Evolutionary conservation across 2,329 filamentous ascomycete genomes (phyloP).

Genomic region (Talaromyces verruculosus): DNA sequence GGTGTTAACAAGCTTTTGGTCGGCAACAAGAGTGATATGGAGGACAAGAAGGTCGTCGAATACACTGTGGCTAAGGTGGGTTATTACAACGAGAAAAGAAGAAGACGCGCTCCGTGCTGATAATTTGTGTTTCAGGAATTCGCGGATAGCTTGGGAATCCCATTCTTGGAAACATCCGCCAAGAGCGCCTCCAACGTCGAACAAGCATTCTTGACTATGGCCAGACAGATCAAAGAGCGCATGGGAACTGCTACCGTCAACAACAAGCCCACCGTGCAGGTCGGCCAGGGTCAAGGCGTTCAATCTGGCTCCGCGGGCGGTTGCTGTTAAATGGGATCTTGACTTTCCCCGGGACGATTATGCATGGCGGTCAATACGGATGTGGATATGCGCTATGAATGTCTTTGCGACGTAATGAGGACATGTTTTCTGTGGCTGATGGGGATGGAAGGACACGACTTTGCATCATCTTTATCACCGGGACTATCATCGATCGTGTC

Average conservation of each 20-base stretch:
- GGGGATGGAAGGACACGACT: background rate
- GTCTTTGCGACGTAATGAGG: constrained; percentile 19
- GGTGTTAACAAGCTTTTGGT: constrained; percentile 99
- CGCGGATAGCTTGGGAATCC: constrained; percentile 96
- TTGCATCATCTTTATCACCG: background rate
- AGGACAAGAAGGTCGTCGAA: constrained; percentile 99
- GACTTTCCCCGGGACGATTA: background rate
- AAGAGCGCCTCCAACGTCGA: constrained; percentile 99
- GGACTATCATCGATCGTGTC: background rate
- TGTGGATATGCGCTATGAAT: constrained; percentile 25
- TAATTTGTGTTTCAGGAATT: constrained; percentile 68
- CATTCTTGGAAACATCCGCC: constrained; percentile 98
- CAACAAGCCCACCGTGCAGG: constrained; percentile 97
- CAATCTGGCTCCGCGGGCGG: constrained; percentile 80
- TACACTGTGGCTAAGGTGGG: constrained; percentile 98
- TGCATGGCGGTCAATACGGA: constrained; percentile 3
- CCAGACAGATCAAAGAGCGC: constrained; percentile 98
- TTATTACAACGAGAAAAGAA: constrained; percentile 12
- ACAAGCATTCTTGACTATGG: constrained; percentile 99
- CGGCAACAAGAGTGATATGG: constrained; percentile 99
- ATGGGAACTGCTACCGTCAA: constrained; percentile 98
- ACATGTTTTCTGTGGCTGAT: constrained; percentile 24
- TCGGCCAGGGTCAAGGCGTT: constrained; percentile 91
- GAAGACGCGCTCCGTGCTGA: constrained; percentile 6
- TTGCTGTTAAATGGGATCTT: constrained; percentile 71